Percentiles rank a stretch among this genome's conserved stretches.
Evolutionary conservation across 177 flowering plant species (phyloP).

Genomic region (Telopea speciosissima): DNA sequence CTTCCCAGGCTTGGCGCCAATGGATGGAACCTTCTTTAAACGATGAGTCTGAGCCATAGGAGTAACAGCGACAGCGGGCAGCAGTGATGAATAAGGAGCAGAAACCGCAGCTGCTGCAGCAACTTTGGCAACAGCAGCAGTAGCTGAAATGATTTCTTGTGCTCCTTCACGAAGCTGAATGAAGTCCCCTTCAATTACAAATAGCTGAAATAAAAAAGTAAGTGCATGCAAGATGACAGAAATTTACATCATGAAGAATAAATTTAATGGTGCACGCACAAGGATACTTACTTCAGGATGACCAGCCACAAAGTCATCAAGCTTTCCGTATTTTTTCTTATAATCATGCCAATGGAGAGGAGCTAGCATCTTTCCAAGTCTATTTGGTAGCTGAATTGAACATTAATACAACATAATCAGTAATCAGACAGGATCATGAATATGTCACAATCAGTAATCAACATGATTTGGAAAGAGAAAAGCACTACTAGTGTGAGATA

Average conservation of each 20-base stretch:
- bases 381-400: slow-evolving; percentile 65
- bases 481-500: background rate
- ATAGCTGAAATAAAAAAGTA: slow-evolving; percentile 34
- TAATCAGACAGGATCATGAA: slow-evolving; percentile 3
- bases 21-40: slow-evolving; percentile 26
- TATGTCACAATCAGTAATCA: slow-evolving; percentile 3
- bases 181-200: slow-evolving; percentile 60
- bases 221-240: background rate
- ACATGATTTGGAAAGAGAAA: background rate
- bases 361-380: slow-evolving; percentile 92
- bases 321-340: slow-evolving; percentile 64
- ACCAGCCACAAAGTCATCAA: slow-evolving; percentile 59
- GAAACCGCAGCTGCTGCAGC: slow-evolving; percentile 69
- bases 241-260: background rate
- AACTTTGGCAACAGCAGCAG: slow-evolving; percentile 40
- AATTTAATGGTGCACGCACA: background rate
- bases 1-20: slow-evolving; percentile 24
- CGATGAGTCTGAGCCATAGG: slow-evolving; percentile 57
- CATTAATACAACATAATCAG: slow-evolving; percentile 5
- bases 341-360: slow-evolving; percentile 87
- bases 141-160: slow-evolving; percentile 62
- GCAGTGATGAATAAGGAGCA: slow-evolving; percentile 38
- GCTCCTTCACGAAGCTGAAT: slow-evolving; percentile 75
- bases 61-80: slow-evolving; percentile 64
- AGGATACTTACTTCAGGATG: slow-evolving; percentile 55